Conservation (phyloP, 2,329 filamentous ascomycete species). For the Bipolaris victoriae region DNA sequence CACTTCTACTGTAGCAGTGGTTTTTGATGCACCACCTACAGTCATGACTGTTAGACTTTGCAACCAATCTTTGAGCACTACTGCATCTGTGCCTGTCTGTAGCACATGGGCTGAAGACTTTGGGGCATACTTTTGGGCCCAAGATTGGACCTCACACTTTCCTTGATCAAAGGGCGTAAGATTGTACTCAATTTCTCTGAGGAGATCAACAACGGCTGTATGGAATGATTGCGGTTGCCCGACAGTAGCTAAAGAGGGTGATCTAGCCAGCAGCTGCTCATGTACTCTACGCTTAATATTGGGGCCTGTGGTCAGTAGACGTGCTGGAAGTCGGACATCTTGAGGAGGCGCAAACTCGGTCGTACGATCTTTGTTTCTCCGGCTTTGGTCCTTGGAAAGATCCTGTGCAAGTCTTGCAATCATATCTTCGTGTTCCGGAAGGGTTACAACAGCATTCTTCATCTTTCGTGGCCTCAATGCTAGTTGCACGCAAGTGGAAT, state of each 20-base stretch:
- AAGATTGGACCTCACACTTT: constrained; percentile 73
- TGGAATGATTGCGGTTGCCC: constrained; percentile 49
- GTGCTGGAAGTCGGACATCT: constrained; percentile 43
- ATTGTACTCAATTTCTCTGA: constrained; percentile 63
- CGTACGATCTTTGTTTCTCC: not conserved
- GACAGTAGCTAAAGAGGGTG: constrained; percentile 19
- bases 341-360: constrained; percentile 26
- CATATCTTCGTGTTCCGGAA: constrained; percentile 36
- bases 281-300: constrained; percentile 51
- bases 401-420: constrained; percentile 30
- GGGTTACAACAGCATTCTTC: constrained; percentile 43
- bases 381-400: constrained; percentile 16
- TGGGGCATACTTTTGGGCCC: constrained; percentile 88
- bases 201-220: constrained; percentile 66
- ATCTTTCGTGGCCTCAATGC: constrained; percentile 43
- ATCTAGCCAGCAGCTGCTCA: constrained; percentile 26
- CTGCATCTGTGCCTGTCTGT: constrained; percentile 72
- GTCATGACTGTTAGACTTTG: constrained; percentile 75
- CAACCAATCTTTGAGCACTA: constrained; percentile 81
- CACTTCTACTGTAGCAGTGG: constrained; percentile 13
- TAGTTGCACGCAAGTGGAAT: not conserved
- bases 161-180: constrained; percentile 83
- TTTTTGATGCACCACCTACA: constrained; percentile 64
- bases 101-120: constrained; percentile 71
- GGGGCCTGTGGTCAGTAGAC: constrained; percentile 45